Evolutionary conservation across 306 rosid species (phyloP).

Genomic region (Crataegus laevigata): DNA sequence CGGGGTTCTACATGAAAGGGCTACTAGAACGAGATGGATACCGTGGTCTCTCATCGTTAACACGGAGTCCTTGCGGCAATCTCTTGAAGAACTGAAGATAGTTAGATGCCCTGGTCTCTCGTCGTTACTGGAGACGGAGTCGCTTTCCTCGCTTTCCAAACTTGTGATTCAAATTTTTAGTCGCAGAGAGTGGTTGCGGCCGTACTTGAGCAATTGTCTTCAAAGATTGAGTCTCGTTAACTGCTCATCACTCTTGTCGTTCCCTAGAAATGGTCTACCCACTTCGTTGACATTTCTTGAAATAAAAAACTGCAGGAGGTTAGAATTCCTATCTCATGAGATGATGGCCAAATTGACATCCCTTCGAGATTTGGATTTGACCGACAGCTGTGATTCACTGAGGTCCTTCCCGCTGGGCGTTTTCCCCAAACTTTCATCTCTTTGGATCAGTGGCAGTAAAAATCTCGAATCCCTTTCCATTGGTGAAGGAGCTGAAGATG

Average conservation of each 20-base stretch:
- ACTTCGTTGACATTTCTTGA: fast-evolving
- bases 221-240: fast-evolving
- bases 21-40: too few relatives aligned
- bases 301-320: fast-evolving
- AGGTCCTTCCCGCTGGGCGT: not conserved
- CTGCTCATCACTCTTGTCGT: not conserved
- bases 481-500: not conserved
- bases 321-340: not conserved
- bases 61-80: not conserved
- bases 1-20: not conserved
- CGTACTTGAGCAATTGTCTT: not conserved
- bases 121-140: not conserved
- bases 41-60: not conserved
- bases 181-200: not conserved
- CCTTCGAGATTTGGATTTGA: fast-evolving
- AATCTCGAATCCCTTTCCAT: slow-evolving; percentile 20
- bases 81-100: fast-evolving
- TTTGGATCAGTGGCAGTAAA: fast-evolving
- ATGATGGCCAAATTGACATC: not conserved
- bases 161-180: fast-evolving
- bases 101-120: not conserved
- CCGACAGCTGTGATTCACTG: not conserved
- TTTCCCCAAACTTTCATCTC: not conserved
- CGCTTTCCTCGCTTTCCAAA: not conserved
- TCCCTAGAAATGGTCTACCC: not conserved